Evolutionary conservation across 164 flowering plant species (phyloP).

Genomic region (Stephania cephalantha): DNA sequence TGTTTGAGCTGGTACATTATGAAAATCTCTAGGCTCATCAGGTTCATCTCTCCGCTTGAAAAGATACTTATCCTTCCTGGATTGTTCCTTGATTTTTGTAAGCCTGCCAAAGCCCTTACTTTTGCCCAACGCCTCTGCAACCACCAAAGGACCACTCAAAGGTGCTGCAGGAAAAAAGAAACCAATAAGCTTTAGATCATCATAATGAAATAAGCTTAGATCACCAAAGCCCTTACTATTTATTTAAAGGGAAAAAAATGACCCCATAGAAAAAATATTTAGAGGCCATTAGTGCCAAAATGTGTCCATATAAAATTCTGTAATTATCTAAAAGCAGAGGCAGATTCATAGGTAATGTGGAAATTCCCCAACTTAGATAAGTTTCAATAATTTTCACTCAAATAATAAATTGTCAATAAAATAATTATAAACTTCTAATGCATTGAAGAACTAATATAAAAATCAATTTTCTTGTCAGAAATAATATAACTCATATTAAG

Average conservation of each 20-base stretch:
- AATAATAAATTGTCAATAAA: too few relatives aligned
- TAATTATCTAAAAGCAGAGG: too few relatives aligned
- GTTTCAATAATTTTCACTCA: too few relatives aligned
- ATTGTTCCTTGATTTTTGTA: slow-evolving; percentile 51
- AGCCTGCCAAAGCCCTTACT: slow-evolving; percentile 44
- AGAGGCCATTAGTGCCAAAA: too few relatives aligned
- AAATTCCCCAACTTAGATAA: too few relatives aligned
- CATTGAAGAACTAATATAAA: too few relatives aligned
- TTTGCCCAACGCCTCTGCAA: slow-evolving; percentile 80
- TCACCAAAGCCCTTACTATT: neutral
- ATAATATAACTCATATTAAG: too few relatives aligned
- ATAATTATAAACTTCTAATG: too few relatives aligned
- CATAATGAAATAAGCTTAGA: too few relatives aligned
- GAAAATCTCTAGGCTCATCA: slow-evolving; percentile 18
- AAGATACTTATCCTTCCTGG: slow-evolving; percentile 66
- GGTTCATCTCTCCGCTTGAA: slow-evolving; percentile 73
- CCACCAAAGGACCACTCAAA: slow-evolving; percentile 86
- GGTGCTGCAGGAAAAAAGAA: slow-evolving; percentile 50
- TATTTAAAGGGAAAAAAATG: neutral
- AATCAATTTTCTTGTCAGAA: too few relatives aligned
- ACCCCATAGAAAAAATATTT: neutral
- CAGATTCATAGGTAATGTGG: too few relatives aligned
- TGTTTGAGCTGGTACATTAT: slow-evolving; percentile 24
- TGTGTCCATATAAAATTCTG: too few relatives aligned
- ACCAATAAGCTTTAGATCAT: neutral